phyloP scores from a whole-genome alignment of 2,329 filamentous ascomycete species.

The Cladobotryum mycophilum region DNA sequence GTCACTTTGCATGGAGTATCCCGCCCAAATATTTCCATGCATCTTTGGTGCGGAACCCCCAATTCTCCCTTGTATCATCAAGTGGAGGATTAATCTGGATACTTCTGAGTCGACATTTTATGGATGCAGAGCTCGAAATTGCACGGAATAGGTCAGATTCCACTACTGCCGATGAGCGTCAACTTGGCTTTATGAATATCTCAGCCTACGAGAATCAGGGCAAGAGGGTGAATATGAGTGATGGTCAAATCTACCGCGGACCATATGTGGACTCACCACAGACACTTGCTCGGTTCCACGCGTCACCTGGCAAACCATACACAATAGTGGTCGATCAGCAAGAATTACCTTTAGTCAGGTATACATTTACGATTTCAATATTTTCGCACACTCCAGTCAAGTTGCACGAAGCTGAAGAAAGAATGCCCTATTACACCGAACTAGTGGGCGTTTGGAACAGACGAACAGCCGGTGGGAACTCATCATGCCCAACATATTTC shows the following conservation, averaged over 20 bases:
- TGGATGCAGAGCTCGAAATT: constrained; percentile 57
- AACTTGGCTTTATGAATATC: constrained; percentile 79
- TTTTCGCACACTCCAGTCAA: constrained; percentile 62
- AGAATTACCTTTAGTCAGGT: constrained; percentile 62
- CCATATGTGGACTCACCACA: constrained; percentile 95
- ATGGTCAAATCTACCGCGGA: constrained; percentile 64
- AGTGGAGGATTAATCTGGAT: constrained; percentile 68
- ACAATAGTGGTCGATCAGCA: constrained; percentile 71
- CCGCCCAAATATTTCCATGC: constrained; percentile 43
- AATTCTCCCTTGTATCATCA: constrained; percentile 62
- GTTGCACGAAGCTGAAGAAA: constrained; percentile 55
- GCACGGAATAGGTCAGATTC: constrained; percentile 38
- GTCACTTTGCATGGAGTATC: constrained; percentile 80
- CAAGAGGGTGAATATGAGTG: constrained; percentile 65
- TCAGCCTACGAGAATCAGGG: constrained; percentile 71
- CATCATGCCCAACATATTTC: constrained; percentile 68
- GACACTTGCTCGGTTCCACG: constrained; percentile 66
- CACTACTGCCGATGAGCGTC: constrained; percentile 41
- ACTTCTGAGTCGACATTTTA: constrained; percentile 79
- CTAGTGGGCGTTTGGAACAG: constrained; percentile 65
- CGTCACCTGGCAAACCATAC: constrained; percentile 36
- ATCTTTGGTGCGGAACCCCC: constrained; percentile 60
- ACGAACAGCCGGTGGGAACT: constrained; percentile 77
- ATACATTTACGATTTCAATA: constrained; percentile 82
- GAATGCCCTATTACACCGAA: constrained; percentile 53